Percentiles rank a stretch among this genome's conserved stretches.
Evolutionary conservation across 208 protist species (phyloP).

Genomic region (Wallacemonas sp.): DNA sequence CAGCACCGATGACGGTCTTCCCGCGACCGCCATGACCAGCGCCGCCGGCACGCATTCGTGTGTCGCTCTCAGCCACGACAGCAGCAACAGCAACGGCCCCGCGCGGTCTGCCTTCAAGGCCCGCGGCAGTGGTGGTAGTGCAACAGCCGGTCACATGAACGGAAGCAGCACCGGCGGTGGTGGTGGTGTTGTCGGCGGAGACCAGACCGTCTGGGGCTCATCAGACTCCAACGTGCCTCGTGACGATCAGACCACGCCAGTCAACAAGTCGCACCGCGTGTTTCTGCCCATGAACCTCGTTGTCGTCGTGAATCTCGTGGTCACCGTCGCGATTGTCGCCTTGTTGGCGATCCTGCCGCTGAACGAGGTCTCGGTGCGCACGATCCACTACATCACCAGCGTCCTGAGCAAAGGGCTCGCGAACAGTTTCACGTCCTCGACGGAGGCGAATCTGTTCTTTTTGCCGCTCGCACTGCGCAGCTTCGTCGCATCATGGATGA

Average conservation of each 20-base stretch:
- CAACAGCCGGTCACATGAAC: neutral
- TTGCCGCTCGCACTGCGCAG: conserved; percentile 27
- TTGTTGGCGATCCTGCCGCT: conserved; percentile 46
- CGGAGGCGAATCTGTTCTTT: conserved; percentile 28
- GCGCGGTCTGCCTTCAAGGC: neutral
- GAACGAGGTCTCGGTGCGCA: conserved; percentile 22
- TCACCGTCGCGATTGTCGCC: conserved; percentile 33
- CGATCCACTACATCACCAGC: conserved; percentile 22
- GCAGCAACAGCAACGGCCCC: neutral
- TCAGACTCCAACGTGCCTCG: neutral
- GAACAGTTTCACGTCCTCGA: conserved; percentile 22
- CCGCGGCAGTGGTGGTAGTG: neutral
- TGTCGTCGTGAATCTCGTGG: conserved; percentile 28
- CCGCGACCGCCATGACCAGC: neutral
- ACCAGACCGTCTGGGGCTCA: neutral
- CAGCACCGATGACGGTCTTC: conserved; percentile 1
- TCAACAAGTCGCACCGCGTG: neutral
- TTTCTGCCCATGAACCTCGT: conserved; percentile 25
- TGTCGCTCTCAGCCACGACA: neutral
- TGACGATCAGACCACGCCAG: neutral
- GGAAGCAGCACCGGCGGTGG: neutral
- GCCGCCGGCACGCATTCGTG: neutral
- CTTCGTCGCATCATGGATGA: conserved; percentile 27
- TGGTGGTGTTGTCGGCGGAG: neutral
- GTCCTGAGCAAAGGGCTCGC: conserved; percentile 25